Evolutionary conservation across 2,329 filamentous ascomycete genomes (phyloP).

Genomic region (Botrytis galanthina): DNA sequence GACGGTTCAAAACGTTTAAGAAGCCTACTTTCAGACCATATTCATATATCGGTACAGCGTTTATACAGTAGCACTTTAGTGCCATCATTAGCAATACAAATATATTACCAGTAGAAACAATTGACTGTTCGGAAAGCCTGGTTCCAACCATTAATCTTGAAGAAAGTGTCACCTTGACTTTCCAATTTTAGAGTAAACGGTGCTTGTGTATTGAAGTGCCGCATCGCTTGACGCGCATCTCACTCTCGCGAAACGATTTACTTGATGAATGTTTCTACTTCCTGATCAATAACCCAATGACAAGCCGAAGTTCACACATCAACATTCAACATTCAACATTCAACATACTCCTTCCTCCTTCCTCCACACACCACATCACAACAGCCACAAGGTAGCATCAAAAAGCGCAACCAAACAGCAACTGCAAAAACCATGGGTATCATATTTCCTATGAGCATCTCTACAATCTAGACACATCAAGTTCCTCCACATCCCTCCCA

Average conservation of each 20-base stretch:
- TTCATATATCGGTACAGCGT: not conserved
- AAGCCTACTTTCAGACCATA: not conserved
- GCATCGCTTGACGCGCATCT: not conserved
- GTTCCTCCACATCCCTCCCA: not conserved
- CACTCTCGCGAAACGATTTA: not conserved
- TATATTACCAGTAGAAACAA: not conserved
- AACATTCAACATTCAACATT: no score
- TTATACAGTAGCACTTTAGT: not conserved
- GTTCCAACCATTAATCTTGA: not conserved
- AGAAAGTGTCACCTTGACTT: not conserved
- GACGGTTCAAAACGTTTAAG: not conserved
- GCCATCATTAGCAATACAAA: not conserved
- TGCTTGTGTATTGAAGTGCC: not conserved
- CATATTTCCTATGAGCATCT: constrained; percentile 22
- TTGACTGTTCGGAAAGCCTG: not conserved
- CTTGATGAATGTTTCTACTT: not conserved
- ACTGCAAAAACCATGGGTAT: constrained; percentile 18
- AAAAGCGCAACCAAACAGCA: not conserved
- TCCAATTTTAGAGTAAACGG: not conserved
- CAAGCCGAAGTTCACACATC: not conserved
- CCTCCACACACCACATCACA: not conserved
- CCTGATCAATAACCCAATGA: not conserved
- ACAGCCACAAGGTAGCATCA: not conserved
- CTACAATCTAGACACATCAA: not conserved
- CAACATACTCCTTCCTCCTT: not conserved